A percentile compares a stretch with the other conserved stretches of the same genome.
Evolutionary conservation across 768 basidiomycete species (phyloP).

Genomic region (Lactarius indigo): DNA sequence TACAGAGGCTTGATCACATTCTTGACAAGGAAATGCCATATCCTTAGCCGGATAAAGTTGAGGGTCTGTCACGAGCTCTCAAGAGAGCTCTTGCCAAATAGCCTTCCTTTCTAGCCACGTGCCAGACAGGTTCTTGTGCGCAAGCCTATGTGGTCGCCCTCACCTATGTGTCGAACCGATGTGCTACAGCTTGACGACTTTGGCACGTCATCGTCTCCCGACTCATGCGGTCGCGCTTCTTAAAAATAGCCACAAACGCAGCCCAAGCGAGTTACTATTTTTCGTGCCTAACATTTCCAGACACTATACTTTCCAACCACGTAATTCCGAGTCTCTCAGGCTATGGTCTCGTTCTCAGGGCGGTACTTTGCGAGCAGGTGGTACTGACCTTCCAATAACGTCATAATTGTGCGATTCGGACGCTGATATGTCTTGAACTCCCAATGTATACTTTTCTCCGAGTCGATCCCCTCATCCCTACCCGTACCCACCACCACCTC

Average conservation of each 20-base stretch:
- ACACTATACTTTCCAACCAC: not conserved
- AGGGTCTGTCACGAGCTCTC: too few relatives aligned
- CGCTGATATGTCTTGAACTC: not conserved
- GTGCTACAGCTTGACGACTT: not conserved
- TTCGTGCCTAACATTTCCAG: not conserved
- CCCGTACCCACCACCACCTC: not conserved
- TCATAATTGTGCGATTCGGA: not conserved
- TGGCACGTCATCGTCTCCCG: not conserved
- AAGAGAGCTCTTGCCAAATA: not conserved
- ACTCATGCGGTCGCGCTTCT: not conserved
- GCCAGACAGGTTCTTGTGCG: not conserved
- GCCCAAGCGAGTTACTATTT: not conserved
- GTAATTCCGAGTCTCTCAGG: not conserved
- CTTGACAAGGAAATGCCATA: not conserved
- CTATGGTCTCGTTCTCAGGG: not conserved
- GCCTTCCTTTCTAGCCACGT: not conserved
- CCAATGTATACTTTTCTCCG: not conserved
- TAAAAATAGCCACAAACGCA: not conserved
- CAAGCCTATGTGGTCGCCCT: not conserved
- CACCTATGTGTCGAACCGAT: not conserved
- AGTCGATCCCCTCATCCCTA: not conserved
- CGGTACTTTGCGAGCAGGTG: not conserved
- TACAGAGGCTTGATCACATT: not conserved
- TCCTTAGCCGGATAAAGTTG: not conserved
- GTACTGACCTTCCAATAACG: not conserved